These are phyloP conservation scores for Aspergillus quadrilineatus DNA, from an alignment of 2,329 filamentous ascomycete genomes.

Conservation along the genomic window DNA sequence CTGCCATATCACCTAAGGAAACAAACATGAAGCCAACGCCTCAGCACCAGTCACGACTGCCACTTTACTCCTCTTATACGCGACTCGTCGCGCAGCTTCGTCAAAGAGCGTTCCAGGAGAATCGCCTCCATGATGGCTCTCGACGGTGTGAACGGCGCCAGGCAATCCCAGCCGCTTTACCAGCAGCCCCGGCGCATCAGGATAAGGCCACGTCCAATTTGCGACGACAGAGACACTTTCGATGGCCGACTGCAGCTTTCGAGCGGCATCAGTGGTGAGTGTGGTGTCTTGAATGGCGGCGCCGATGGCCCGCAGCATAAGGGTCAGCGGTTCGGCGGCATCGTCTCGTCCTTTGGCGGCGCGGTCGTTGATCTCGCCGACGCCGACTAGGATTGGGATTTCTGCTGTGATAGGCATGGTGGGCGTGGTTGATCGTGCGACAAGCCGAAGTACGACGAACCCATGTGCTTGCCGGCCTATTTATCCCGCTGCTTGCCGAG, in stretches of 20 bases:
- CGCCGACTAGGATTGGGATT: constrained; percentile 60
- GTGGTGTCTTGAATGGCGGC: constrained; percentile 50
- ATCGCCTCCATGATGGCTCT: constrained; percentile 63
- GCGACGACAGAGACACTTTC: constrained; percentile 61
- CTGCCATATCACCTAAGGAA: not conserved
- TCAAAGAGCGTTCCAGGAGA: constrained; percentile 64
- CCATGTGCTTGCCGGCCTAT: constrained; percentile 10
- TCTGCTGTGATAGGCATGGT: constrained; percentile 2
- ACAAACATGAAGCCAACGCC: constrained; percentile 56
- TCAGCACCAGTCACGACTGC: constrained; percentile 64
- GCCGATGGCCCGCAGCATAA: constrained; percentile 59
- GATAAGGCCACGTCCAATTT: constrained; percentile 62
- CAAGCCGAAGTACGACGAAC: not conserved
- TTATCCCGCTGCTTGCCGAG: constrained; percentile 10
- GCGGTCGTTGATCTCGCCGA: constrained; percentile 60
- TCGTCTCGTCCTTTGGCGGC: constrained; percentile 51
- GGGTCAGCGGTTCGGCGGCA: constrained; percentile 57
- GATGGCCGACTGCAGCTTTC: constrained; percentile 47
- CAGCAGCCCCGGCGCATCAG: constrained; percentile 57
- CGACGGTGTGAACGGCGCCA: constrained; percentile 46
- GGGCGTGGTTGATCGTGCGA: not conserved
- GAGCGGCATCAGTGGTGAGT: constrained; percentile 21
- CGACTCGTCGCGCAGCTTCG: constrained; percentile 59
- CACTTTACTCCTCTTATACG: constrained; percentile 54
- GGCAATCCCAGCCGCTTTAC: constrained; percentile 50